Base-by-base conservation (phyloP, 495 filamentous ascomycete species). In the Cairneyella variabilis region DNA sequence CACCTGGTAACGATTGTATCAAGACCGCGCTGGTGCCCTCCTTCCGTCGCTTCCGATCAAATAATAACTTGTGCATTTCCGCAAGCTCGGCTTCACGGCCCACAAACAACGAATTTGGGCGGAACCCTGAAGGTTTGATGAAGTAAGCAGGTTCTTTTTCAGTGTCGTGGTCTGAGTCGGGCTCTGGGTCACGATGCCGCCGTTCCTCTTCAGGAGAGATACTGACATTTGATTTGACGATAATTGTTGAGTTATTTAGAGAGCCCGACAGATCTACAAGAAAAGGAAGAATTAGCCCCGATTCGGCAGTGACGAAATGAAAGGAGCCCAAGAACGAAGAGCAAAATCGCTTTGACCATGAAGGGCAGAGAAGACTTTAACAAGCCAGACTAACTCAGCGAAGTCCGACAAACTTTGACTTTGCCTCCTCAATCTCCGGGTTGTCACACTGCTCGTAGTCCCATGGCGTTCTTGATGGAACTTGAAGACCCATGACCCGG, bases 91-190 rank as follows among this genome's bases (percentile, higher is more conserved):
- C 81, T 56, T 85, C 66, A 65, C 90, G 84, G 2, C 88, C 89
- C 43, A 86, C 79, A 63, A 91, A 91, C 23, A 79, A 82, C 2
- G 79, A 80, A 61, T 93, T 93, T 3, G 85, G 86, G 51, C 89
- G 85, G 49, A 93, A 90, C 0, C 82, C 83, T 1, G 84, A 77
- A 1, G 89, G 89, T 38, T 82, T 85, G 36, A 91, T 79, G 55
- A 90, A 88, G 10, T 63, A 56, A 17, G 54, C 48, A 49, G 63
- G 40, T 21, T 57, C 54, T 14, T 62, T 51, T 17, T 63, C 61
- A 3, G 25, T 16, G 16, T 47, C 44, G 5, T 25, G 25, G 17
- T 17, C 11, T 6, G 8, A 5, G 0, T 16, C 25, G 3, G 22
- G 22, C 32, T 41, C 58, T n/a, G n/a, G n/a, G n/a, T n/a, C n/a